These are phyloP conservation scores for Fusarium veterinarium DNA, from an alignment of 2,329 filamentous ascomycete species.

Conservation along the genomic window DNA sequence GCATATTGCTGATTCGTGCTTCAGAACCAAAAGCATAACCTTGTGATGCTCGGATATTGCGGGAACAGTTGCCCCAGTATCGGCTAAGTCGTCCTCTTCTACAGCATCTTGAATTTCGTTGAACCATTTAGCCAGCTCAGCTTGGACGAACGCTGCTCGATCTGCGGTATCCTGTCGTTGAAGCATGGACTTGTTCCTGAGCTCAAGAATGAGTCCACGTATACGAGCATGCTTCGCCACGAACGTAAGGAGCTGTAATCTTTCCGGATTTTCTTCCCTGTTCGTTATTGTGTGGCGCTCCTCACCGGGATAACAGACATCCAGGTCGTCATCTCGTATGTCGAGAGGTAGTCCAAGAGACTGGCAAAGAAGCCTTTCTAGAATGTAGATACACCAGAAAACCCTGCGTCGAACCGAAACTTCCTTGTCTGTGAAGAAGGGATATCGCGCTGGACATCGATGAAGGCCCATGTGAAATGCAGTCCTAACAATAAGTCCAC, in stretches of 20 bases:
- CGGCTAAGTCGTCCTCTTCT: conserved; percentile 50
- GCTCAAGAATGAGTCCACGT: conserved; percentile 62
- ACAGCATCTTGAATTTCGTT: conserved; percentile 64
- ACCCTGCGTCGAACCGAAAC: conserved; percentile 61
- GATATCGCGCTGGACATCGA: conserved; percentile 64
- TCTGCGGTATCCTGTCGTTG: conserved; percentile 57
- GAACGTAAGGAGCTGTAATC: conserved; percentile 52
- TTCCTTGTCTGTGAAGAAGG: conserved; percentile 60
- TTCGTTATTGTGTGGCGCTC: conserved; percentile 54
- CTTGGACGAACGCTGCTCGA: conserved; percentile 58
- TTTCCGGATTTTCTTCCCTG: conserved; percentile 34
- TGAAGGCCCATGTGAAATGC: conserved; percentile 69
- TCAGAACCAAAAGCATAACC: conserved; percentile 56
- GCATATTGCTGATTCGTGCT: conserved; percentile 63
- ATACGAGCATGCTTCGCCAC: conserved; percentile 61
- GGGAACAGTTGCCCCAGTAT: neutral
- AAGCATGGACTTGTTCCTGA: conserved; percentile 63
- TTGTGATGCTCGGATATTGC: conserved; percentile 51
- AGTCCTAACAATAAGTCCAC: conserved; percentile 65
- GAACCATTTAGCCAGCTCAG: conserved; percentile 62
- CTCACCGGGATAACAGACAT: conserved; percentile 65
- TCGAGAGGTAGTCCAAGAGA: conserved; percentile 66
- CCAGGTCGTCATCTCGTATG: conserved; percentile 67
- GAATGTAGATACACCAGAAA: conserved; percentile 67
- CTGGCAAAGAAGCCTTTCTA: conserved; percentile 67